A percentile compares a stretch with the other conserved stretches of the same genome.
Conservation (phyloP, 176 grass and related monocot genomes). For the Cenchrus fungigraminus region DNA sequence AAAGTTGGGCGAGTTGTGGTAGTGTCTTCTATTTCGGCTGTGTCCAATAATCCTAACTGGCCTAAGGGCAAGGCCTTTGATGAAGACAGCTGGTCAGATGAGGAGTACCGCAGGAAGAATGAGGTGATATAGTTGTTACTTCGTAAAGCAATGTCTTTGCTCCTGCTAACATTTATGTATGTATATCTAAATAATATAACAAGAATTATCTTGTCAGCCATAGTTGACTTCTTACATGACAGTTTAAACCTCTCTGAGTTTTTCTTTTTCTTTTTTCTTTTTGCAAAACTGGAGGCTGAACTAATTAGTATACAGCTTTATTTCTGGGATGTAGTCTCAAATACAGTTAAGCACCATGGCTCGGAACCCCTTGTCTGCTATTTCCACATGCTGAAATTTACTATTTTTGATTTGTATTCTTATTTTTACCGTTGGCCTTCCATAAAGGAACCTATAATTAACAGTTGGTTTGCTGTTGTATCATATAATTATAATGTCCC, state of each 20-base stretch:
- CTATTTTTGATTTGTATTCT: background rate
- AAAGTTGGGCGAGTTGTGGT: constrained; percentile 75
- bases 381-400: background rate
- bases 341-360: background rate
- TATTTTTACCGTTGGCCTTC: background rate
- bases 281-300: background rate
- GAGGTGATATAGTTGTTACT: constrained; percentile 40
- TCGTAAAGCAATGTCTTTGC: background rate
- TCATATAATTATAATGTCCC: background rate
- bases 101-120: constrained; percentile 63
- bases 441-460: background rate
- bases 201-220: background rate
- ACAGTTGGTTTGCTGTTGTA: background rate
- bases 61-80: constrained; percentile 57
- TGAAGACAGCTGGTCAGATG: constrained; percentile 80
- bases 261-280: background rate
- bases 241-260: background rate
- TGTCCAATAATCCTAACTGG: constrained; percentile 58
- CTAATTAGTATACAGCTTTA: background rate
- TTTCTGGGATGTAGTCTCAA: background rate
- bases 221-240: background rate
- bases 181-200: background rate
- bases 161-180: background rate
- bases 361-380: background rate
- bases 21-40: constrained; percentile 58